phyloP scores from a whole-genome alignment of 805 yeast species.

The Lipomyces oligophaga region DNA sequence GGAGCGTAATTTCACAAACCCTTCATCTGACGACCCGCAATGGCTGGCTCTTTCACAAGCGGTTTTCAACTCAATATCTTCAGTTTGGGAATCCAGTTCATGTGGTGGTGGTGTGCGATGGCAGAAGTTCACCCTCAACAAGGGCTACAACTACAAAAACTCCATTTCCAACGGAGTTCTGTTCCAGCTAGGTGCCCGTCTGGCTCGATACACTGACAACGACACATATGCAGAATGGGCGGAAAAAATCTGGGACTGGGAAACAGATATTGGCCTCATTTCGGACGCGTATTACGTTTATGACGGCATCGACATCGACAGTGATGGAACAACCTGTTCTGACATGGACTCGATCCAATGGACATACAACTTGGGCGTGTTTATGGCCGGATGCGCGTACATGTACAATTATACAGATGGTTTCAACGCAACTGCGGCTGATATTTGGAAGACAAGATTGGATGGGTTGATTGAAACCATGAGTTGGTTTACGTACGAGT shows the following conservation, averaged over 20 bases:
- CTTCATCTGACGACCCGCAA: constrained; percentile 52
- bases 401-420: constrained; percentile 57
- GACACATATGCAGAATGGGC: constrained; percentile 70
- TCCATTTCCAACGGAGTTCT: constrained; percentile 82
- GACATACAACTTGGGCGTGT: constrained; percentile 71
- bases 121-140: constrained; percentile 87
- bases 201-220: constrained; percentile 73
- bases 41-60: constrained; percentile 83
- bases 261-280: constrained; percentile 47
- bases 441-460: constrained; percentile 55
- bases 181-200: constrained; percentile 75
- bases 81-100: constrained; percentile 64
- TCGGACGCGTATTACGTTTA: constrained; percentile 44
- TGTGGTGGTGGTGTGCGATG: constrained; percentile 83
- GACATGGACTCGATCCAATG: constrained; percentile 54
- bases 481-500: constrained; percentile 47
- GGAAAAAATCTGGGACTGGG: constrained; percentile 73
- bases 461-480: constrained; percentile 46
- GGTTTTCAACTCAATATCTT: constrained; percentile 76
- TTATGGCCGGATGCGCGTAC: constrained; percentile 66
- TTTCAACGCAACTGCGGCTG: constrained; percentile 7
- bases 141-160: constrained; percentile 84
- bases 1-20: constrained; percentile 76
- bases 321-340: constrained; percentile 52
- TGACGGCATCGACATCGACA: constrained; percentile 61